These are phyloP conservation scores for Eleusine indica DNA, from an alignment of 176 grass and related monocot species.

Conservation along the genomic window DNA sequence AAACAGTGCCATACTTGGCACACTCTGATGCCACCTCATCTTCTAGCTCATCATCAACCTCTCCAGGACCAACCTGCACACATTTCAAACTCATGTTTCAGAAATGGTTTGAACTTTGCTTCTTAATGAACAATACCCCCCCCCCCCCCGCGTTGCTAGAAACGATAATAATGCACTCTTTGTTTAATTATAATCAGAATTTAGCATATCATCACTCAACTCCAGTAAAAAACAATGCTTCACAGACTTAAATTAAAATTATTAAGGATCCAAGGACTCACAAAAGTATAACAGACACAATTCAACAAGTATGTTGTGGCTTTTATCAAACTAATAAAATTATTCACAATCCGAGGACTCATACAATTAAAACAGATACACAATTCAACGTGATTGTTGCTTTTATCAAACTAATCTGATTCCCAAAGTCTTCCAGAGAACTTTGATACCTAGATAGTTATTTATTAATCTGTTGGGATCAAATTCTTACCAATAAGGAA, in stretches of 20 bases:
- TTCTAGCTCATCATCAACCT: constrained; percentile 96
- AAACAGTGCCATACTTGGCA: constrained; percentile 76
- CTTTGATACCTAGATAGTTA: not conserved
- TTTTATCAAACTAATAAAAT: not conserved
- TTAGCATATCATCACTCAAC: not conserved
- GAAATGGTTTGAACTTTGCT: not conserved
- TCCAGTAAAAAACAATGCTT: not conserved
- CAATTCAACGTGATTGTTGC: not conserved
- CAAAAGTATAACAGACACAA: not conserved
- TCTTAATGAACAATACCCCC: not conserved
- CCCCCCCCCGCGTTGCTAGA: not conserved
- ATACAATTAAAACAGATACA: not conserved
- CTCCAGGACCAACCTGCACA: constrained; percentile 81
- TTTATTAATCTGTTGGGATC: not conserved
- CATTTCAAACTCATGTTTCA: constrained; percentile 21
- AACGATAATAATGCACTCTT: not conserved
- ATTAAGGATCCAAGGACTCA: not conserved
- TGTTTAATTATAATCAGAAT: not conserved
- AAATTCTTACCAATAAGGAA: not conserved
- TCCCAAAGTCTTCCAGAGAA: not conserved
- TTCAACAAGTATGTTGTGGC: constrained; percentile 2
- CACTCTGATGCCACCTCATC: constrained; percentile 87
- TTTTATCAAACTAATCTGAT: not conserved
- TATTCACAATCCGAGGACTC: not conserved
- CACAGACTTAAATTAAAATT: not conserved